A percentile compares a stretch with the other conserved stretches of the same genome.
Evolutionary conservation across 306 rosid species (phyloP).

Genomic region (Lathyrus sativus): DNA sequence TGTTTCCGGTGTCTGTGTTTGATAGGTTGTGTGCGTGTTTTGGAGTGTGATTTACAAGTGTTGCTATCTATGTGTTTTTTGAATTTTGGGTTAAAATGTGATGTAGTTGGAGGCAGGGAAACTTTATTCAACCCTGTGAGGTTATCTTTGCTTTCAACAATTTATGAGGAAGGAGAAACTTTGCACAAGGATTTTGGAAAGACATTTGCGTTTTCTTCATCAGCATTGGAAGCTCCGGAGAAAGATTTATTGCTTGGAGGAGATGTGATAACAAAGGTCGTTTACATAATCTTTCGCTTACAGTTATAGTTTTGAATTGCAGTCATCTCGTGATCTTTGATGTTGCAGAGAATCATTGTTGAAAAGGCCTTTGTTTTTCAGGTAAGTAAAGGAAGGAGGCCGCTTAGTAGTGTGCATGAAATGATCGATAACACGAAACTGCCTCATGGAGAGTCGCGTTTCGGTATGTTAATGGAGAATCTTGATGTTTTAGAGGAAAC

Average conservation of each 20-base stretch:
- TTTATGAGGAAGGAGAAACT: conserved; percentile 63
- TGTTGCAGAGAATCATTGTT: background rate
- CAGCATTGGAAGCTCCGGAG: conserved; percentile 48
- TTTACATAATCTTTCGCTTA: conserved; percentile 6
- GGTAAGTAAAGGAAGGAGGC: conserved; percentile 50
- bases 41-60: background rate
- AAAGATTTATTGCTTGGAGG: conserved; percentile 47
- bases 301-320: background rate
- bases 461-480: conserved; percentile 71
- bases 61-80: background rate
- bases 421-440: conserved; percentile 38
- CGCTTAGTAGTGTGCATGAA: conserved; percentile 38
- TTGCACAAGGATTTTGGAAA: conserved; percentile 52
- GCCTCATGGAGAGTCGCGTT: conserved; percentile 49
- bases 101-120: conserved; percentile 67
- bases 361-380: conserved; percentile 34
- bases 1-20: too few species aligned
- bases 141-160: conserved; percentile 57
- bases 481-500: conserved; percentile 73
- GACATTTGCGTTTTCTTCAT: conserved; percentile 51
- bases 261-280: conserved; percentile 58
- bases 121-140: conserved; percentile 50
- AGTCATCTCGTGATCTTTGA: background rate
- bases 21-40: background rate
- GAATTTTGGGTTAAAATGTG: conserved; percentile 32